Base-by-base conservation (phyloP, 805 yeast genomes). In the Saccharomycopsis sp. region DNA sequence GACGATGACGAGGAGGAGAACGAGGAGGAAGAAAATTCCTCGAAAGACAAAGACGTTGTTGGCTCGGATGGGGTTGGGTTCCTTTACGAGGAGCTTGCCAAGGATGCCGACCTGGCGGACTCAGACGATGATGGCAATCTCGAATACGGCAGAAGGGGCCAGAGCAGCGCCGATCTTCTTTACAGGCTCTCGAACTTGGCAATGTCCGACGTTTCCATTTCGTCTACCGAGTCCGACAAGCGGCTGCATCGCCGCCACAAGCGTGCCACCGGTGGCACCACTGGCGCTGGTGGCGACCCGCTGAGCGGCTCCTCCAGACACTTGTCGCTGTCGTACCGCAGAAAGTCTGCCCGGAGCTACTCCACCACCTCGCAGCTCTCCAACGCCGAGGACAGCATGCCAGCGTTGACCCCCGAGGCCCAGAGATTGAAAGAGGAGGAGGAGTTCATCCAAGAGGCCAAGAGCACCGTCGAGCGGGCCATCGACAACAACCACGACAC, bases 401-500 rank as follows among this genome's bases (percentile, higher is more conserved):
- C 27, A 25, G 62, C 54, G 40, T 58, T 52, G n/a, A 50, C 50
- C 40, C 46, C 48, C 6, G 44, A 31, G 40, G 60, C 60, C n/a
- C 72, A 69, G 44, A 65, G 65, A 3, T 53, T 58, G 9, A 68
- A 61, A 32, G 73, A 64, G 27, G 85, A 77, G 42, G 95, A 84
- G 58, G 85, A 81, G 56, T 89, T 89, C 60, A 72, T 73, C 50
- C 71, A 69, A 43, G 98, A 92, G 66, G 98, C 96, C n/a, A 67
- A 81, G 45, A 96, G 94, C 8, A 86, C 96, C 0, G 83, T 92
- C 23, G 85, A 80, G 52, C 73, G 98, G 56, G 94, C 98, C 1
- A 72, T 92, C 60, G 89, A 83, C 51, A 80, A 88, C 54, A 83
- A 86, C 58, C 98, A 92, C 60, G 94, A 84, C 53, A 68, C 86